Conservation (phyloP, 2,329 filamentous ascomycete species). For the Sarocladiaceae sp. region DNA sequence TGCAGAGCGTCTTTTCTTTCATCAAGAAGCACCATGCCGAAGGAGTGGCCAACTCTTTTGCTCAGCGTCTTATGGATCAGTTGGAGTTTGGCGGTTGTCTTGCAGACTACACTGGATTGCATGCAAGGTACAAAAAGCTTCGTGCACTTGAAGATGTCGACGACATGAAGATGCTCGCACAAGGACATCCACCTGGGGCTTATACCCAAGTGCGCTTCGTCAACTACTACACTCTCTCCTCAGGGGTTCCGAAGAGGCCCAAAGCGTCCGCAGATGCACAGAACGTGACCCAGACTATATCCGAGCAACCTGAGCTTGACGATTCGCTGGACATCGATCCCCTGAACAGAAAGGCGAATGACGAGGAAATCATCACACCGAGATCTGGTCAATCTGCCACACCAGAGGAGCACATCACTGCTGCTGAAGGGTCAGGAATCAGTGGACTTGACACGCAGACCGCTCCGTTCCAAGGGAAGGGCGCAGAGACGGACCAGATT, state of each 20-base stretch:
- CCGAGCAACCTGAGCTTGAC: background rate
- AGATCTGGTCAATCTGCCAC: too few relatives aligned
- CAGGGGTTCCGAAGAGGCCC: conserved; percentile 55
- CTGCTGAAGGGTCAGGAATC: too few relatives aligned
- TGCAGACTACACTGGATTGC: conserved; percentile 67
- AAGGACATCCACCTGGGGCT: conserved; percentile 16
- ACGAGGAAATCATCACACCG: too few relatives aligned
- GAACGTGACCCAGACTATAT: background rate
- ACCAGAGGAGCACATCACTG: too few relatives aligned
- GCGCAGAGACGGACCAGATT: too few relatives aligned
- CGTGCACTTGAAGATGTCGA: conserved; percentile 67
- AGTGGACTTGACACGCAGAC: too few relatives aligned
- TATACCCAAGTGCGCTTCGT: conserved; percentile 64
- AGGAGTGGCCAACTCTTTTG: conserved; percentile 62
- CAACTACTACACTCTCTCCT: conserved; percentile 87
- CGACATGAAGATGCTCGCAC: conserved; percentile 33
- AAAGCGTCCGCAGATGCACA: conserved; percentile 7
- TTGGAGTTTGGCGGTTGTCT: conserved; percentile 78
- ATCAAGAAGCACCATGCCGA: conserved; percentile 71
- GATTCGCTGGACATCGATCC: too few relatives aligned
- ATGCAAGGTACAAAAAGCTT: conserved; percentile 61
- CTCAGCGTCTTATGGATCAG: conserved; percentile 70
- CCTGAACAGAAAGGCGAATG: too few relatives aligned
- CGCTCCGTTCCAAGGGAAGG: too few relatives aligned
- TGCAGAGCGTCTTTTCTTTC: conserved; percentile 66